These are phyloP conservation scores for Cercospora sesami DNA, from an alignment of 2,329 filamentous ascomycete genomes.

Conservation along the genomic window DNA sequence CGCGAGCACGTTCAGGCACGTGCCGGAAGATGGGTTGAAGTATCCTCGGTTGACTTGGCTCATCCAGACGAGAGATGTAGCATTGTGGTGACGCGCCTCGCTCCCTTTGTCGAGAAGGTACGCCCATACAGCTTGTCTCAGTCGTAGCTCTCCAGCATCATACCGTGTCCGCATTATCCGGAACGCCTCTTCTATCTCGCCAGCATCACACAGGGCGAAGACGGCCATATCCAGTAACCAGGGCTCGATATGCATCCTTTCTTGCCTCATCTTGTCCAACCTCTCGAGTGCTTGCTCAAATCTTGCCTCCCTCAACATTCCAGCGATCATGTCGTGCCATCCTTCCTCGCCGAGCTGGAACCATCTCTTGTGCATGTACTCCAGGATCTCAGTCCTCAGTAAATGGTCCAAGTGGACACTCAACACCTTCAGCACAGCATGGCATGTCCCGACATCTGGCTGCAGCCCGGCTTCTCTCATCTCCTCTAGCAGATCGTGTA, in stretches of 20 bases:
- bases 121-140: slow-evolving; percentile 63
- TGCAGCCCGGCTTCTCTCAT: slow-evolving; percentile 64
- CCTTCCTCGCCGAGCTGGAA: slow-evolving; percentile 62
- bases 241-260: slow-evolving; percentile 56
- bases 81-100: slow-evolving; percentile 58
- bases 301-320: slow-evolving; percentile 76
- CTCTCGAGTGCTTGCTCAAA: slow-evolving; percentile 75
- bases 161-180: slow-evolving; percentile 63
- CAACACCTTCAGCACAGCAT: slow-evolving; percentile 71
- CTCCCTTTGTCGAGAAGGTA: slow-evolving; percentile 76
- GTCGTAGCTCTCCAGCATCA: slow-evolving; percentile 42
- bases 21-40: slow-evolving; percentile 63
- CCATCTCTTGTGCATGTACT: slow-evolving; percentile 74
- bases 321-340: slow-evolving; percentile 67
- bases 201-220: slow-evolving; percentile 68
- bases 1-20: slow-evolving; percentile 68
- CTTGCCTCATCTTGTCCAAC: slow-evolving; percentile 65
- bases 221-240: slow-evolving; percentile 82
- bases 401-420: slow-evolving; percentile 84
- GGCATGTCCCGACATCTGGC: slow-evolving; percentile 66
- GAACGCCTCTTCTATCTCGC: slow-evolving; percentile 76
- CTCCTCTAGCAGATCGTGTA: slow-evolving; percentile 67
- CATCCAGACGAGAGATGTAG: slow-evolving; percentile 71
- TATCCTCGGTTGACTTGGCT: slow-evolving; percentile 60
- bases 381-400: slow-evolving; percentile 68